Percentiles rank a stretch among this genome's conserved stretches.
phyloP scores from a whole-genome alignment of 2,329 filamentous ascomycete genomes.

The Exophiala sp. region DNA sequence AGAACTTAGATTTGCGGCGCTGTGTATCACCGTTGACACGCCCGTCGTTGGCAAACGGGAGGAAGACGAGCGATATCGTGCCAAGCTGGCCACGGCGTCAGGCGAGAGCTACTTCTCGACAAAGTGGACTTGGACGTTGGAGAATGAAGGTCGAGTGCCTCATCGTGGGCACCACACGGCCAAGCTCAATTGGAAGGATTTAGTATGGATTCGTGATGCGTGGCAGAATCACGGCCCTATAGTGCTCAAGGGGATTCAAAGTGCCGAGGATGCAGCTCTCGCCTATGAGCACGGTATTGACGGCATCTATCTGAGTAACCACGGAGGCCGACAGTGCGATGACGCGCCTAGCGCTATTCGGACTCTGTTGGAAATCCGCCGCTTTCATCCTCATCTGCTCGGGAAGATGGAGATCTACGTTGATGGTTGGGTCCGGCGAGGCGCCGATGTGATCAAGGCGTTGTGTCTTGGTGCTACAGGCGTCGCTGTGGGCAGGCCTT shows the following conservation, averaged over 20 bases:
- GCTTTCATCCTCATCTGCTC: conserved; percentile 49
- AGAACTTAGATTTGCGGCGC: conserved; percentile 17
- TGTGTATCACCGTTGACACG: conserved; percentile 29
- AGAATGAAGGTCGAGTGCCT: conserved; percentile 49
- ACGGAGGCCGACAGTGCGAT: conserved; percentile 56
- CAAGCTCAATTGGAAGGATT: conserved; percentile 52
- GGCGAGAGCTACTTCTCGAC: conserved; percentile 30
- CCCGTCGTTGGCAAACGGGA: conserved; percentile 51
- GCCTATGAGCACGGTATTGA: conserved; percentile 51
- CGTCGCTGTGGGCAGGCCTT: conserved; percentile 53
- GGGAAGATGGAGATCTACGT: conserved; percentile 51
- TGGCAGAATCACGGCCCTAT: conserved; percentile 49
- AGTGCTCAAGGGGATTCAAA: conserved; percentile 58
- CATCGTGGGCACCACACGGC: conserved; percentile 54
- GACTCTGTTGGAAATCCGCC: conserved; percentile 52
- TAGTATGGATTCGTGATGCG: conserved; percentile 49
- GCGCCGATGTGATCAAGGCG: conserved; percentile 55
- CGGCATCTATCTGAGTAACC: conserved; percentile 57
- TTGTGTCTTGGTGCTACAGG: conserved; percentile 52
- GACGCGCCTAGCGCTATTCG: conserved; percentile 49
- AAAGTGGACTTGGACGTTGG: conserved; percentile 44
- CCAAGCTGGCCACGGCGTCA: conserved; percentile 33
- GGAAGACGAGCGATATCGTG: conserved; percentile 54
- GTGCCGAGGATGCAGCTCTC: conserved; percentile 52
- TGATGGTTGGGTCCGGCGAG: conserved; percentile 53